Percentiles rank a stretch among this genome's conserved stretches.
phyloP scores from a whole-genome alignment of 768 basidiomycete genomes.

The Rhizopogon roseolus region DNA sequence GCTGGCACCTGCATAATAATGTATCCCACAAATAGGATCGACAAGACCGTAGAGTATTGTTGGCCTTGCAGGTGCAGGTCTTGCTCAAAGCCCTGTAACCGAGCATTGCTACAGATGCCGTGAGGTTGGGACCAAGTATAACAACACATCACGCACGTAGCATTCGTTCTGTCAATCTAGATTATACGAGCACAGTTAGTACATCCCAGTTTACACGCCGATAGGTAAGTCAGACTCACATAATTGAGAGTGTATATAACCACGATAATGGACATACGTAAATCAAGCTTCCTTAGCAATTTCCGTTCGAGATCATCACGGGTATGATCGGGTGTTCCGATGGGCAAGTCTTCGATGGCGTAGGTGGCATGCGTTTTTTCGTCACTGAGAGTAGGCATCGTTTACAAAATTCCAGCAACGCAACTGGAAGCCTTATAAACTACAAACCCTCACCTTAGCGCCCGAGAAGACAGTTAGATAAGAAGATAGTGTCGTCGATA shows the following conservation, averaged over 20 bases:
- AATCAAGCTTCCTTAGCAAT: conserved; percentile 1
- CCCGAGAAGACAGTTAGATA: neutral
- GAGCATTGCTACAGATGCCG: conserved; percentile 5
- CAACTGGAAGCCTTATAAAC: neutral
- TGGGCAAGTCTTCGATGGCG: too few species aligned
- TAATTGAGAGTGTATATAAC: conserved; percentile 5
- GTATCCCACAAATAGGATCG: conserved; percentile 20
- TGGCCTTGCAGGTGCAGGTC: conserved; percentile 17
- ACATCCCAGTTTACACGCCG: neutral
- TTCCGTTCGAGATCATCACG: neutral
- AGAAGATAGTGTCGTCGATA: neutral
- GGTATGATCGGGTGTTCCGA: neutral
- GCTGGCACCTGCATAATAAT: conserved; percentile 21
- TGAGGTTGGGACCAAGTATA: neutral
- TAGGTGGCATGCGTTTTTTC: neutral
- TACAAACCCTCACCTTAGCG: neutral
- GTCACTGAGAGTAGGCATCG: neutral
- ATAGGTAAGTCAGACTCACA: neutral
- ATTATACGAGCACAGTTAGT: neutral
- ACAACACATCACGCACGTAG: neutral
- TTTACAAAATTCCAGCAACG: too few species aligned
- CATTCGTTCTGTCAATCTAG: conserved; percentile 5
- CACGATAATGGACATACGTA: conserved; percentile 1
- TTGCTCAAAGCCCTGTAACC: conserved; percentile 16
- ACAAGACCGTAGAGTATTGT: conserved; percentile 17